Conservation (phyloP, 1,284 basidiomycete genomes). For the Fomitiporia mediterranea region DNA sequence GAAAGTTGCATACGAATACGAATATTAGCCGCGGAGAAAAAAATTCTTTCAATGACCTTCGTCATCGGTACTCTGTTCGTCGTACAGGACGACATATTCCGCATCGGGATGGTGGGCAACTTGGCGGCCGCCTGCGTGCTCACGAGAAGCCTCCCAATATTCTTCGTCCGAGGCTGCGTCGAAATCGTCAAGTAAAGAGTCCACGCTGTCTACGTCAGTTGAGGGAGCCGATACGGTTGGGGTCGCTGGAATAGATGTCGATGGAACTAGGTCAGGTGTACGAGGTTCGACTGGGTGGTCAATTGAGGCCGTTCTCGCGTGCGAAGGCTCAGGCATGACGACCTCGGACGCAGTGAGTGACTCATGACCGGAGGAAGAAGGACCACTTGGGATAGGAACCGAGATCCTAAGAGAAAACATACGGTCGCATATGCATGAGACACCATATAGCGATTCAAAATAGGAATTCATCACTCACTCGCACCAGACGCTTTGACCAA, state of each 20-base stretch:
- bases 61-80: conserved; percentile 34
- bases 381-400: conserved; percentile 46
- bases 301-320: conserved; percentile 24
- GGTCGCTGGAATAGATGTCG: conserved; percentile 23
- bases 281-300: conserved; percentile 4
- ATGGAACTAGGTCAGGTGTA: conserved; percentile 19
- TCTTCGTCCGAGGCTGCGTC: conserved; percentile 47
- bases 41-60: not conserved
- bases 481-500: conserved; percentile 73
- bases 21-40: no score
- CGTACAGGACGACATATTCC: conserved; percentile 70
- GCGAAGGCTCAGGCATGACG: conserved; percentile 54
- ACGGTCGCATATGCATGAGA: conserved; percentile 18
- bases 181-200: conserved; percentile 32
- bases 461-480: conserved; percentile 44
- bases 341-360: conserved; percentile 64
- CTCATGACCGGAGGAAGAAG: conserved; percentile 21
- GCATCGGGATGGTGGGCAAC: conserved; percentile 29
- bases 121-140: conserved; percentile 34
- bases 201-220: conserved; percentile 33
- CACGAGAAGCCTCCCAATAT: conserved; percentile 59
- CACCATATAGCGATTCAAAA: conserved; percentile 2
- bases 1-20: no score
- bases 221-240: conserved; percentile 32
- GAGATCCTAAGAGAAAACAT: conserved; percentile 44